These are phyloP conservation scores for Cyberlindnera bimundalis DNA, from an alignment of 805 yeast genomes.

Conservation along the genomic window DNA sequence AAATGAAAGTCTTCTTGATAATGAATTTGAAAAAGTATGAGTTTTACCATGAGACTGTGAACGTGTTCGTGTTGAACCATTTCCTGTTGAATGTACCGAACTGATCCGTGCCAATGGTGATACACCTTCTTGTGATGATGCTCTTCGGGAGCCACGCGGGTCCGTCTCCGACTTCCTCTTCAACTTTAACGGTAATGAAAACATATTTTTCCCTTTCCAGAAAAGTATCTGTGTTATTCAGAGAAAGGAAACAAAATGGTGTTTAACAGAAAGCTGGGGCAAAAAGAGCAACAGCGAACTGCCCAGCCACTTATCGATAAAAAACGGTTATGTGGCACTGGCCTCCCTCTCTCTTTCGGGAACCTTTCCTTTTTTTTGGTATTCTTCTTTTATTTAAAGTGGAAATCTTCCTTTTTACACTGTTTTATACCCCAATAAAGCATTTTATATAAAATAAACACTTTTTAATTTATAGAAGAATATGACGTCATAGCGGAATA, in stretches of 20 bases:
- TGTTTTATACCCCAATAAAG: too few relatives aligned
- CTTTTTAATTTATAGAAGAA: too few relatives aligned
- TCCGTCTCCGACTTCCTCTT: constrained; percentile 15
- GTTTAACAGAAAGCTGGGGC: too few relatives aligned
- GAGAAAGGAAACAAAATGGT: too few relatives aligned
- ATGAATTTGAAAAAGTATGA: constrained; percentile 11
- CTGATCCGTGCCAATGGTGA: constrained; percentile 1
- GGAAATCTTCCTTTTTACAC: too few relatives aligned
- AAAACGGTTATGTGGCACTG: background rate
- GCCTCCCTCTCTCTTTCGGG: background rate
- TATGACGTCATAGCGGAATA: too few relatives aligned
- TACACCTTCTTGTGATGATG: background rate
- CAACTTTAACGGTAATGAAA: constrained; percentile 12
- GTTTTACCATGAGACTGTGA: constrained; percentile 12
- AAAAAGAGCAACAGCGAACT: too few relatives aligned
- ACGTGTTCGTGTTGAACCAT: background rate
- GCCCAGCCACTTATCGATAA: too few relatives aligned
- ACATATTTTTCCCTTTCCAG: too few relatives aligned
- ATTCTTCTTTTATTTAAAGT: too few relatives aligned
- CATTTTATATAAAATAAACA: background rate
- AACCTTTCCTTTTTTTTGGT: too few relatives aligned
- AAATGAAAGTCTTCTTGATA: constrained; percentile 19
- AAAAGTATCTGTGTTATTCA: too few relatives aligned
- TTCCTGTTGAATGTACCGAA: constrained; percentile 2
- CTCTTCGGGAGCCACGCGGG: constrained; percentile 4